These are phyloP conservation scores for Tuber microsphaerosporum DNA, from an alignment of 495 filamentous ascomycete species.

Conservation along the genomic window DNA sequence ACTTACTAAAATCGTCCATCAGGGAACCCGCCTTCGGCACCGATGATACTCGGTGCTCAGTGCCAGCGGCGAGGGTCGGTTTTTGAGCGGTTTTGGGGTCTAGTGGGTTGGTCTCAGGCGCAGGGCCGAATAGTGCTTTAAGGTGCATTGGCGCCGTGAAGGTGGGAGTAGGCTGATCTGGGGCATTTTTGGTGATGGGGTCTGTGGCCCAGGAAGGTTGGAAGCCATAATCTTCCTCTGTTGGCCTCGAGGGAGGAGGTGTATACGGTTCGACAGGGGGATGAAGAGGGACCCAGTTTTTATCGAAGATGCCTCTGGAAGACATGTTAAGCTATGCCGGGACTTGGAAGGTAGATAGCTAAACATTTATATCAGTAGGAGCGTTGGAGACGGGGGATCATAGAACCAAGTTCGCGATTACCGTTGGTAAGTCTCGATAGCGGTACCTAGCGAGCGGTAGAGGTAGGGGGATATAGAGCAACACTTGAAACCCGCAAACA, in stretches of 20 bases:
- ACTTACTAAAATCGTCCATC: conserved; percentile 6
- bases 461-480: neutral
- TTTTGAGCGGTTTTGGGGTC: neutral
- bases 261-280: neutral
- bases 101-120: neutral
- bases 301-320: neutral
- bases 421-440: neutral
- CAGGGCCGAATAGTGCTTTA: neutral
- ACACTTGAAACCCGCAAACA: neutral
- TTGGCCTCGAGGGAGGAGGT: neutral
- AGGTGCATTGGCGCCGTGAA: neutral
- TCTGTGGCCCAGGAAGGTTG: conserved; percentile 32
- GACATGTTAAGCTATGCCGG: neutral
- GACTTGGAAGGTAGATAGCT: neutral
- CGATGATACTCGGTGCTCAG: neutral
- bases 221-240: conserved; percentile 31
- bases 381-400: neutral
- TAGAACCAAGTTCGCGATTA: neutral
- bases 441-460: neutral
- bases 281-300: neutral
- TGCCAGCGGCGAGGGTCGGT: neutral
- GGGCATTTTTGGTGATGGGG: conserved; percentile 15
- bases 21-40: neutral
- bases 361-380: neutral
- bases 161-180: neutral